These are phyloP conservation scores for Ogataea allantospora DNA, from an alignment of 805 yeast species.

Conservation along the genomic window DNA sequence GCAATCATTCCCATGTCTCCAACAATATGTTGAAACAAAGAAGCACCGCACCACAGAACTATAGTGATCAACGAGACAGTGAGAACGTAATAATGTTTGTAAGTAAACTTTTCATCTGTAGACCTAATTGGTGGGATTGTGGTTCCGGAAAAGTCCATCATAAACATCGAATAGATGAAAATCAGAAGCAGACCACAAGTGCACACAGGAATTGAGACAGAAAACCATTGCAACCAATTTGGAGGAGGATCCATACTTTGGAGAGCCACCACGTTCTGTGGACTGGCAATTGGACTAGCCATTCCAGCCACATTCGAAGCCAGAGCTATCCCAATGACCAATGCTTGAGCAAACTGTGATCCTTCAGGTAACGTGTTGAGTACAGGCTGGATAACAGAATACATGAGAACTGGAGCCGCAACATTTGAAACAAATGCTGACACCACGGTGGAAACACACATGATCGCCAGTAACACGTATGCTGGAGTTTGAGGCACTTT, in stretches of 20 bases:
- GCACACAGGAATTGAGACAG: constrained; percentile 80
- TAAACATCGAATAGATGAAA: constrained; percentile 69
- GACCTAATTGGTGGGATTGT: constrained; percentile 60
- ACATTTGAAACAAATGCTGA: constrained; percentile 97
- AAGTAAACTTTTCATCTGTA: constrained; percentile 63
- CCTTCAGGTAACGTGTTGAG: constrained; percentile 78
- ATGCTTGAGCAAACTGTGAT: constrained; percentile 75
- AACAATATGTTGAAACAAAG: constrained; percentile 63
- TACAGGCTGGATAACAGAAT: constrained; percentile 86
- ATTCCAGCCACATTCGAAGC: constrained; percentile 95
- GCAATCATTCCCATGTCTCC: constrained; percentile 99
- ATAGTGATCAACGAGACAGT: constrained; percentile 70
- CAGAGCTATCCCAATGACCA: constrained; percentile 87
- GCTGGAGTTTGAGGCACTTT: constrained; percentile 86
- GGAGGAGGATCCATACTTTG: constrained; percentile 83
- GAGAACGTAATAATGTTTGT: constrained; percentile 73
- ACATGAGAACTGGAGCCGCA: constrained; percentile 94
- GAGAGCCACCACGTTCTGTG: constrained; percentile 90
- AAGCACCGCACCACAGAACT: constrained; percentile 85
- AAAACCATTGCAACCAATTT: constrained; percentile 93
- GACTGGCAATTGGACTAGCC: constrained; percentile 97
- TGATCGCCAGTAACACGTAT: constrained; percentile 69
- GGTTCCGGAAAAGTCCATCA: constrained; percentile 49
- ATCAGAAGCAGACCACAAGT: constrained; percentile 58
- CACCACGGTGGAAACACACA: constrained; percentile 82